These are phyloP conservation scores for Diaporthe humulicola DNA, from an alignment of 2,329 filamentous ascomycete species.

Conservation along the genomic window DNA sequence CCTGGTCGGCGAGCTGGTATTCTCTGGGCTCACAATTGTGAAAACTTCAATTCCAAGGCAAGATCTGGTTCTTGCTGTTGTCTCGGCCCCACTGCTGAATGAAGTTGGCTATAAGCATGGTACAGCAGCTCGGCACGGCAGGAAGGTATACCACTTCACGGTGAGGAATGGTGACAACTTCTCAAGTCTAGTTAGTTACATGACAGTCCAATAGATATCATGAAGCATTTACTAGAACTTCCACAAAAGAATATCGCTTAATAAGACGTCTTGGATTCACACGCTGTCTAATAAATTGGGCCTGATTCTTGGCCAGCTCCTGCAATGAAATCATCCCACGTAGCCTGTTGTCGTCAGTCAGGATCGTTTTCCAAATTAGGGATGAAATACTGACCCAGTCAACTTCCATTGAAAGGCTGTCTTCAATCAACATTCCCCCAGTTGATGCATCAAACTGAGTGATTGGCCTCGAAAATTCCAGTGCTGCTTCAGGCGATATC, in stretches of 20 bases:
- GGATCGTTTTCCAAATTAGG: neutral
- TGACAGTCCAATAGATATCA: no score
- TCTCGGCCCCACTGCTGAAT: neutral
- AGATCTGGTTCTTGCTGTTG: neutral
- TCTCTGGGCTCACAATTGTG: neutral
- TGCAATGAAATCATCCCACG: conserved; percentile 48
- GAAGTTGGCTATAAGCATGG: no score
- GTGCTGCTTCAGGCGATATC: conserved; percentile 38
- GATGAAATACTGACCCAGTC: conserved; percentile 45
- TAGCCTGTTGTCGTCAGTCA: conserved; percentile 39
- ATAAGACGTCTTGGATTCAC: neutral
- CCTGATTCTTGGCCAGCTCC: conserved; percentile 43
- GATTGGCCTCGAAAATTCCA: neutral
- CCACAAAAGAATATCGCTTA: neutral
- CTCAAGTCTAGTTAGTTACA: no score
- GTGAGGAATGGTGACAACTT: neutral
- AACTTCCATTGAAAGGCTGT: conserved; percentile 43
- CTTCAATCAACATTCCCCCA: conserved; percentile 32
- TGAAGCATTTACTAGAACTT: neutral
- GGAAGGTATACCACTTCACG: no score
- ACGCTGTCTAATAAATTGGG: conserved; percentile 24
- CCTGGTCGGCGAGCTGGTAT: neutral
- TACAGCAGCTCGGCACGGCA: neutral
- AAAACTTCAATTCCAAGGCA: neutral
- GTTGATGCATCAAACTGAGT: conserved; percentile 10